Conservation (phyloP, 2,329 filamentous ascomycete genomes). For the Gaeumannomyces tritici region DNA sequence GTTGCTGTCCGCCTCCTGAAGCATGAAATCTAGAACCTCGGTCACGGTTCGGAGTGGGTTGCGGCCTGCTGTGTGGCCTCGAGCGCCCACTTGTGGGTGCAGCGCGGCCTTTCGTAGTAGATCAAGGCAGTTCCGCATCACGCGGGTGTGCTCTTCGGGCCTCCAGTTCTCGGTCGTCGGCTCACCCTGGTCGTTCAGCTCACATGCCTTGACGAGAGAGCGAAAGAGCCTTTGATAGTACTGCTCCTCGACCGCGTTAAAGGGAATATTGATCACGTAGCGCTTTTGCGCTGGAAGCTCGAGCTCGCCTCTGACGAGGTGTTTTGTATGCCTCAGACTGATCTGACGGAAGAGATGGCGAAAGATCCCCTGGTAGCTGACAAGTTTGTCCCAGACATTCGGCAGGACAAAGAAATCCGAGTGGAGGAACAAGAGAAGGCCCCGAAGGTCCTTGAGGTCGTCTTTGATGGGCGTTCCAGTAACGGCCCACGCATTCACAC, state of each 20-base stretch:
- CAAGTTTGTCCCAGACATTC: conserved; percentile 59
- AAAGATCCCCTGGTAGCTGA: conserved; percentile 52
- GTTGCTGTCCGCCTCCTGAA: conserved; percentile 66
- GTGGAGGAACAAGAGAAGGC: conserved; percentile 70
- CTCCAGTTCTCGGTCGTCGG: conserved; percentile 56
- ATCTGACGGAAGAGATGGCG: conserved; percentile 59
- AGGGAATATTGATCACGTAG: conserved; percentile 80
- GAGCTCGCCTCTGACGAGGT: conserved; percentile 68
- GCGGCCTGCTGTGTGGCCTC: conserved; percentile 54
- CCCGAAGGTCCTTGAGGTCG: conserved; percentile 64
- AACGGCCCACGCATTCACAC: conserved; percentile 83
- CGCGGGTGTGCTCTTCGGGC: conserved; percentile 36
- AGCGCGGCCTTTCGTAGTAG: conserved; percentile 35
- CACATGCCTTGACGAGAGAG: conserved; percentile 63
- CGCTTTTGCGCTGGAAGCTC: conserved; percentile 73
- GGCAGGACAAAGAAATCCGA: conserved; percentile 66
- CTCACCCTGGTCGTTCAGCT: conserved; percentile 52
- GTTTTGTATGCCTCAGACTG: conserved; percentile 78
- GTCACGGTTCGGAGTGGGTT: conserved; percentile 69
- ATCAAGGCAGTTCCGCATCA: conserved; percentile 72
- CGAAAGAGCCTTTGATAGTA: conserved; percentile 71
- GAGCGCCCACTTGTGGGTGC: conserved; percentile 70
- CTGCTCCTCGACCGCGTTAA: conserved; percentile 84
- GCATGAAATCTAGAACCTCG: conserved; percentile 85
- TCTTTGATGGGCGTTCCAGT: conserved; percentile 85